These are phyloP conservation scores for Colletotrichum orchidophilum DNA, from an alignment of 2,329 filamentous ascomycete genomes.

Conservation along the genomic window DNA sequence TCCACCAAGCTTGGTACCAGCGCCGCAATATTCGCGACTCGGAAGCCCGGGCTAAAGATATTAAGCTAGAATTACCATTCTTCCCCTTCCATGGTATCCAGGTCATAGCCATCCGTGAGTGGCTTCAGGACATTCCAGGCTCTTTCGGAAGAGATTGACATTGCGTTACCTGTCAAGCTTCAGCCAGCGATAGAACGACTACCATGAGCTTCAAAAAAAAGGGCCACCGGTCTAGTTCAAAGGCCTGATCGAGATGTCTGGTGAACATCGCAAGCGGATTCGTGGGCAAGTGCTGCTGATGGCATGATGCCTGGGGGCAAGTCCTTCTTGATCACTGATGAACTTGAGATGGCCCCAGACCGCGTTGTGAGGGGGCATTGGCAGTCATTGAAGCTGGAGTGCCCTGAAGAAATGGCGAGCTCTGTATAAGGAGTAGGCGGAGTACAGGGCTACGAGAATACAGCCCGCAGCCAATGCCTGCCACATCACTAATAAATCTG, in stretches of 20 bases:
- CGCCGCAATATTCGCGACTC: background rate
- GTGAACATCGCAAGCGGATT: background rate
- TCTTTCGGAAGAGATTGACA: slow-evolving; percentile 10
- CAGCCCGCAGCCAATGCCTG: background rate
- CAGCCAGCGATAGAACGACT: slow-evolving; percentile 14
- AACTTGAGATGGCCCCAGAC: slow-evolving; percentile 17
- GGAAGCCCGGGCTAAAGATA: slow-evolving; percentile 16
- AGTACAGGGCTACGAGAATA: background rate
- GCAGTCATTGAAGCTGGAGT: slow-evolving; percentile 1
- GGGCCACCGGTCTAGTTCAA: slow-evolving; percentile 21
- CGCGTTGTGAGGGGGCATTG: slow-evolving; percentile 20
- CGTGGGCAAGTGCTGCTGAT: background rate
- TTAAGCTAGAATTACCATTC: slow-evolving; percentile 20
- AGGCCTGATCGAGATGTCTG: slow-evolving; percentile 12
- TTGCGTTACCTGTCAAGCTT: background rate
- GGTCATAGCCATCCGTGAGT: slow-evolving; percentile 10
- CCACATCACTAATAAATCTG: background rate
- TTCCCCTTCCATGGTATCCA: slow-evolving; percentile 17
- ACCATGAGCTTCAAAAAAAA: slow-evolving; percentile 14
- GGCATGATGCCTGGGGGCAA: slow-evolving; percentile 16
- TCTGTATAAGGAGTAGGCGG: background rate
- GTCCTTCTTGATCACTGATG: slow-evolving; percentile 2
- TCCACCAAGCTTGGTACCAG: slow-evolving; percentile 15
- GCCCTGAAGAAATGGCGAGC: slow-evolving; percentile 14
- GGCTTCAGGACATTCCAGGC: slow-evolving; percentile 7